Percentiles rank a stretch among this genome's conserved stretches.
Conservation (phyloP, 2,329 filamentous ascomycete species). For the Fusarium nelsonii region DNA sequence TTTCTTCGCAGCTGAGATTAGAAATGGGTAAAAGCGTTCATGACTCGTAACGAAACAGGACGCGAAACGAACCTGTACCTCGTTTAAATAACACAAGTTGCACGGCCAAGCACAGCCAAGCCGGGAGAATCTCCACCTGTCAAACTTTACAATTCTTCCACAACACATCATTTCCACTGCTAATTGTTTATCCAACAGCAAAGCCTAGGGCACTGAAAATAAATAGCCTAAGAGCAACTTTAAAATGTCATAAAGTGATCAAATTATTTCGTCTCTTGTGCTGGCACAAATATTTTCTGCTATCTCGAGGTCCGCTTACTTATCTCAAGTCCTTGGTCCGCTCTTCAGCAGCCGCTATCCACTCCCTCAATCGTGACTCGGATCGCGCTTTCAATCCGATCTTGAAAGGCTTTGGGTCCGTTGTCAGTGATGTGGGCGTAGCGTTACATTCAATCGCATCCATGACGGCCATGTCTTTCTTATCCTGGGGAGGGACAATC, state of each 20-base stretch:
- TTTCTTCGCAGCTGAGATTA: conserved; percentile 6
- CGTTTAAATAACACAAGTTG: conserved; percentile 15
- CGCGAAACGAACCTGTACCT: conserved; percentile 25
- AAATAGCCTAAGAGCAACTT: too few relatives aligned
- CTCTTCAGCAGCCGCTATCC: conserved; percentile 66
- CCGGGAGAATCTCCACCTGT: conserved; percentile 16
- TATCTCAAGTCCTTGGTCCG: conserved; percentile 58
- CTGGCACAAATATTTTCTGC: too few relatives aligned
- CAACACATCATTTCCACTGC: conserved; percentile 7
- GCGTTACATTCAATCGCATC: conserved; percentile 69
- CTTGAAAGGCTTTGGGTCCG: conserved; percentile 73
- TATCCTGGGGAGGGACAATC: conserved; percentile 62
- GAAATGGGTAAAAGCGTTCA: background rate
- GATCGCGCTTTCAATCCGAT: conserved; percentile 58
- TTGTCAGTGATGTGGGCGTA: conserved; percentile 69
- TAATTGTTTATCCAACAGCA: conserved; percentile 8
- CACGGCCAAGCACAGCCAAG: background rate
- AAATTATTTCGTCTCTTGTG: too few relatives aligned
- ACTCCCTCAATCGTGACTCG: conserved; percentile 58
- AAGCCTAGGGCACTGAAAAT: too few relatives aligned
- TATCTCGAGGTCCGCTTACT: background rate
- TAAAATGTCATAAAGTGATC: too few relatives aligned
- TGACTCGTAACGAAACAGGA: conserved; percentile 20
- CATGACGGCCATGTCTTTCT: conserved; percentile 64
- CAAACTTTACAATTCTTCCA: conserved; percentile 27